Percentiles rank a stretch among this genome's conserved stretches.
Conservation (phyloP, 2,329 filamentous ascomycete species). For the Meredithiella fracta region DNA sequence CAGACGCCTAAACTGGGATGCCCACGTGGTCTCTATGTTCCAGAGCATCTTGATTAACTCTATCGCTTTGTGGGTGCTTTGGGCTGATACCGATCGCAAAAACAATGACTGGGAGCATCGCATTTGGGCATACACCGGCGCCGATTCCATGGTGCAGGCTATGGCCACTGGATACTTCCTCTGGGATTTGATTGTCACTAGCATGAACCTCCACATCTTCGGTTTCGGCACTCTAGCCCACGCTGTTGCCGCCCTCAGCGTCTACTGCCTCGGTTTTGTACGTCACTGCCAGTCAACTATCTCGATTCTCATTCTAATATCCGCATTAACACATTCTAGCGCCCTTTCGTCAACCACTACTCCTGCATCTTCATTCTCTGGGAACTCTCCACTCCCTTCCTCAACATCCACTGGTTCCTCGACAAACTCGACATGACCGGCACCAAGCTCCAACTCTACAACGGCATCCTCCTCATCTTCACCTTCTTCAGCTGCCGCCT, state of each 20-base stretch:
- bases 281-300: slow-evolving; percentile 23
- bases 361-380: slow-evolving; percentile 68
- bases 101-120: slow-evolving; percentile 50
- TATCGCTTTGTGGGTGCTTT: slow-evolving; percentile 60
- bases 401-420: slow-evolving; percentile 86
- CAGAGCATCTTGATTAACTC: slow-evolving; percentile 58
- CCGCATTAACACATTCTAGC: slow-evolving; percentile 30
- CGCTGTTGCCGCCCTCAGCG: slow-evolving; percentile 54
- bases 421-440: slow-evolving; percentile 75
- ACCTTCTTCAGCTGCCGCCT: slow-evolving; percentile 66
- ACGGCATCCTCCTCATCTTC: slow-evolving; percentile 53
- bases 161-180: slow-evolving; percentile 69
- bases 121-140: slow-evolving; percentile 63
- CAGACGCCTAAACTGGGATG: slow-evolving; percentile 61
- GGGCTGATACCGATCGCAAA: slow-evolving; percentile 47
- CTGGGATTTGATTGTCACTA: slow-evolving; percentile 62
- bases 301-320: not conserved
- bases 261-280: slow-evolving; percentile 68
- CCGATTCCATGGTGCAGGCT: slow-evolving; percentile 55
- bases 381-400: slow-evolving; percentile 70
- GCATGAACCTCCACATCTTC: slow-evolving; percentile 53
- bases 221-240: slow-evolving; percentile 63
- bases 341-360: slow-evolving; percentile 75
- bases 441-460: slow-evolving; percentile 55
- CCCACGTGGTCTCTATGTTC: slow-evolving; percentile 69